phyloP scores from a whole-genome alignment of 2,329 filamentous ascomycete species.

The Tolypocladium ophioglossoides region DNA sequence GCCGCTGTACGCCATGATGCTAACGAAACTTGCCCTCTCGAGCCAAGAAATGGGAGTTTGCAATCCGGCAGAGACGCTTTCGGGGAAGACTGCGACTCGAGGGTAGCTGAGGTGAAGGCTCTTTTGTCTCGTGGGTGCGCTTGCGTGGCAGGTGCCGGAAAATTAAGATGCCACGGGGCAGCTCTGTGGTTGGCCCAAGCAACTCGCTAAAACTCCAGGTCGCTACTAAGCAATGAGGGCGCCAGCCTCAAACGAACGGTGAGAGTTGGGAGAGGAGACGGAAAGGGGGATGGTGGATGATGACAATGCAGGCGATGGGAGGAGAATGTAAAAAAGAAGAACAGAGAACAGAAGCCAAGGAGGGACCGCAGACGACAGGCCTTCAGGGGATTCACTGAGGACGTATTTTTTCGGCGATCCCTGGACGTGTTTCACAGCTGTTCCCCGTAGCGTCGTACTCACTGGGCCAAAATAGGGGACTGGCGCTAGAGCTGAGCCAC shows the following conservation, averaged over 20 bases:
- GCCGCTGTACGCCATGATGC: constrained; percentile 50
- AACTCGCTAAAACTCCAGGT: background rate
- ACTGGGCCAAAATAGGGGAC: background rate
- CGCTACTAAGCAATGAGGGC: background rate
- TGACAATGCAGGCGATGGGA: background rate
- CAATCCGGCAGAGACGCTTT: background rate
- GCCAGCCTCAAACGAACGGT: background rate
- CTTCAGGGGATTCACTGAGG: background rate
- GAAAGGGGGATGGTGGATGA: background rate
- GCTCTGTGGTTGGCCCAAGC: background rate
- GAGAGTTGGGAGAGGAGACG: background rate
- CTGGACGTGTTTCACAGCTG: background rate
- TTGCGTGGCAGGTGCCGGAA: background rate
- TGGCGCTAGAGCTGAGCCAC: background rate
- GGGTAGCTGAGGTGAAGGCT: background rate
- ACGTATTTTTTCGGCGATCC: background rate
- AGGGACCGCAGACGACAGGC: background rate
- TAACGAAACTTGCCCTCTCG: constrained; percentile 8
- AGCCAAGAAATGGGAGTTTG: constrained; percentile 6
- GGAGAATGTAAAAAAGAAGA: background rate
- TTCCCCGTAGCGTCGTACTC: background rate
- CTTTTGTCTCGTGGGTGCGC: background rate
- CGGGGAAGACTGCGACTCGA: background rate
- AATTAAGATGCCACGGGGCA: background rate
- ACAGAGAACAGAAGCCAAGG: background rate